These are phyloP conservation scores for Aureobasidium melanogenum DNA, from an alignment of 2,329 filamentous ascomycete species.

Conservation along the genomic window DNA sequence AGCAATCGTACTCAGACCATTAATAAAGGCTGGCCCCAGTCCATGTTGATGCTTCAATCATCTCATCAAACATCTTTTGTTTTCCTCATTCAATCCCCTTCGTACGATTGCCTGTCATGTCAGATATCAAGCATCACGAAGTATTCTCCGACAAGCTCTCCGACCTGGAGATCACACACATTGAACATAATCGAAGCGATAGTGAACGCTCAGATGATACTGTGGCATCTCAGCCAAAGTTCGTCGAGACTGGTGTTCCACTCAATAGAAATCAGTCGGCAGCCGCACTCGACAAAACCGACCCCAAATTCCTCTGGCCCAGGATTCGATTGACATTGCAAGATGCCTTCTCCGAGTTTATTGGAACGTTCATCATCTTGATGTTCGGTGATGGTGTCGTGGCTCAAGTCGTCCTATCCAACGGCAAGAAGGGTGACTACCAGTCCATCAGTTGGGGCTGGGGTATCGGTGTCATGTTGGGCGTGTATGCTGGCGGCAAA, in stretches of 20 bases:
- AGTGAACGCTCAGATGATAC: conserved; percentile 13
- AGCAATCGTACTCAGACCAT: neutral
- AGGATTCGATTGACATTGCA: conserved; percentile 42
- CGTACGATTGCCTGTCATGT: neutral
- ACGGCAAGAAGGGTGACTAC: conserved; percentile 39
- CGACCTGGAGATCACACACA: conserved; percentile 16
- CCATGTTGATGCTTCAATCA: neutral
- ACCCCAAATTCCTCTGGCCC: conserved; percentile 42
- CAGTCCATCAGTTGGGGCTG: conserved; percentile 44
- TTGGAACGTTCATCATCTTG: conserved; percentile 58
- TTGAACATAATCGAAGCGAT: conserved; percentile 16
- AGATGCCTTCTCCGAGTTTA: conserved; percentile 58
- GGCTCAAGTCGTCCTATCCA: conserved; percentile 57
- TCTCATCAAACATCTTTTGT: neutral
- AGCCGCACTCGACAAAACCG: conserved; percentile 17
- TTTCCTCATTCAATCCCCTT: neutral
- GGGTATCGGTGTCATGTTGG: conserved; percentile 55
- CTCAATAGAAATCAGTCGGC: conserved; percentile 23
- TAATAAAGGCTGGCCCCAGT: neutral
- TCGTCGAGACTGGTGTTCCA: conserved; percentile 18
- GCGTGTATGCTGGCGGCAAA: conserved; percentile 34
- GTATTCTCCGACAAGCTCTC: neutral
- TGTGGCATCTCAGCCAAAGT: conserved; percentile 7
- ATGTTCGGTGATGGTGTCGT: conserved; percentile 64
- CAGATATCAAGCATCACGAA: neutral